phyloP scores from a whole-genome alignment of 768 basidiomycete species.

The Russula ochroleuca region DNA sequence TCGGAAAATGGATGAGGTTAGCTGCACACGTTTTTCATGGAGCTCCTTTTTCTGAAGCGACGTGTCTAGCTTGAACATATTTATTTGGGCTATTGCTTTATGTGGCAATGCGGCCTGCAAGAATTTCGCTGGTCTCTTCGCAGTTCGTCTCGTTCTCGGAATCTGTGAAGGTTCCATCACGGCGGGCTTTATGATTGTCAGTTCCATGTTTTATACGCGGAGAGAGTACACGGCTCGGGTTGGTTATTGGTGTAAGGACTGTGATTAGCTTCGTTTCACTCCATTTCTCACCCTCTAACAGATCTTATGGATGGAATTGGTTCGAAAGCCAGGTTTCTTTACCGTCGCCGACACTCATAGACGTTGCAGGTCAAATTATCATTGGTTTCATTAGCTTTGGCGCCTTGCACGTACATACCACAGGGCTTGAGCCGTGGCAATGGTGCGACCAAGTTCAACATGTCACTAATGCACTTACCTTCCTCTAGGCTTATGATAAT shows the following conservation, averaged over 20 bases:
- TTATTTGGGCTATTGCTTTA: constrained; percentile 59
- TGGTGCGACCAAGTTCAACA: constrained; percentile 41
- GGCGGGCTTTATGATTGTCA: constrained; percentile 72
- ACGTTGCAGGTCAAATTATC: constrained; percentile 56
- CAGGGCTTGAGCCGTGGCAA: constrained; percentile 64
- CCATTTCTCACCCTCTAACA: constrained; percentile 29
- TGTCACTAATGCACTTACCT: constrained; percentile 5
- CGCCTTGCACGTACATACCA: constrained; percentile 53
- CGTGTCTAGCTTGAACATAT: constrained; percentile 53
- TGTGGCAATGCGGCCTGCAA: constrained; percentile 64
- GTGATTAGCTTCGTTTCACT: neutral
- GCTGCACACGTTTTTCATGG: constrained; percentile 11
- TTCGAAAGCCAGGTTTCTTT: constrained; percentile 28
- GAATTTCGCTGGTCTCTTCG: constrained; percentile 61
- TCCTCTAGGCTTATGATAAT: constrained; percentile 62
- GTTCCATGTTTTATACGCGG: constrained; percentile 73
- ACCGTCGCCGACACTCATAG: neutral
- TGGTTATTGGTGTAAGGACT: constrained; percentile 71
- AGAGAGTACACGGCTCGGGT: constrained; percentile 63
- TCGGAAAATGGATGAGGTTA: constrained; percentile 79
- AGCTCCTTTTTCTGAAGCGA: neutral
- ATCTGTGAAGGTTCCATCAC: constrained; percentile 70
- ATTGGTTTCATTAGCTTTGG: constrained; percentile 68
- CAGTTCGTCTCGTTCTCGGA: constrained; percentile 60
- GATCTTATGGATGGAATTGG: constrained; percentile 75